Base-by-base conservation (phyloP, 192 early-diverging fungal genomes). In the Pilaira anomala region DNA sequence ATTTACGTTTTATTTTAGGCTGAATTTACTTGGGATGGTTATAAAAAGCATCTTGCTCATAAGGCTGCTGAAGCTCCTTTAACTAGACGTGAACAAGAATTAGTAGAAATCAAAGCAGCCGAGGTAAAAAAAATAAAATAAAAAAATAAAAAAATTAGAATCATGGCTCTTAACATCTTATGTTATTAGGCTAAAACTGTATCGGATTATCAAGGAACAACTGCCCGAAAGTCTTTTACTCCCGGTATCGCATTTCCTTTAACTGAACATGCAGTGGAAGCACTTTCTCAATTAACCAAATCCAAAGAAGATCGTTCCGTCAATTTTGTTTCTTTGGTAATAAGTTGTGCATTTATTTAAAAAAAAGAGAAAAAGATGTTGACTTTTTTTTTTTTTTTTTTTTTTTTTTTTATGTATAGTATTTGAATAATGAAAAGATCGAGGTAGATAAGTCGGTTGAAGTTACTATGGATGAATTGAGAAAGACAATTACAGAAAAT, bases 21-120 rank as follows among this genome's bases (percentile, higher is more conserved):
- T 12, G 90, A 93, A 29, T 80, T 89, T 52, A 77, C 88, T 3
- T 62, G 79, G 21, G 83, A 88, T 9, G 85, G 87, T 1, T 91
- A 88, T 65, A 69, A 77, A 48, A 80, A 74, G 50, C 86, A 91
- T 65, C 48, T 81, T 5, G 59, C 53, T 19, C 87, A 88, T 61
- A 78, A 87, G 62, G 41, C 63, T 21, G 87, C 93, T 1, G 84
- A 77, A 0, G 89, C 88, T 12, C 96, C 96, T 6, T 63, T 94
- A 71, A 92, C 93, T 11, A 86, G 91, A 71, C 88, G 90, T 59
- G 96, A 98, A 74, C 68, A 76, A 53, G 93, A 95, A 71, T 63
- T 88, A 60, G 80, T 82, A 60, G 82, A 84, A 49, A 74, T 91
- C 24, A 81, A 79, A 58, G 54, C 59, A 28, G 85, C 81, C 6